Base-by-base conservation (phyloP, 495 filamentous ascomycete genomes). In the Neurospora sp. region DNA sequence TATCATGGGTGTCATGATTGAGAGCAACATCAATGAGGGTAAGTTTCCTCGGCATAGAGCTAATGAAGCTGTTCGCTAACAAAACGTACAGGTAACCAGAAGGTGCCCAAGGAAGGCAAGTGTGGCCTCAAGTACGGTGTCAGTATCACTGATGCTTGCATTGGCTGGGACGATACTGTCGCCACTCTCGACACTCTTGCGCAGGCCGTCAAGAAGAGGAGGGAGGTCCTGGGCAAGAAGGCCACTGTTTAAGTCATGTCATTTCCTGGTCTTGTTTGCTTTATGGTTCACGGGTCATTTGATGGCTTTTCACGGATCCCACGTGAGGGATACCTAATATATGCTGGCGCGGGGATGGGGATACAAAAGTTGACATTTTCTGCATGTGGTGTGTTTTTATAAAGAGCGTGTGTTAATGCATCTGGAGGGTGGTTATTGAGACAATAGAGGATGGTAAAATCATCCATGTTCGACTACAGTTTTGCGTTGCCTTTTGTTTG, bases 1-100 rank as follows among this genome's bases (percentile, higher is more conserved):
- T 35, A 97, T 99, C 77, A 95, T 98, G 89, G 96, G 96, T 76
- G 94, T 98, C 41, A 99, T 99, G 96, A 97, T 99, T 77, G 96
- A 99, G 85, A 96, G 92, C 78, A 90, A 98, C 79, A 96, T 99
- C 82, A 90, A 94, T 79, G 96, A 97, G 83, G 96, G 94, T 91
- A 81, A 71, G 73, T 75, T 31, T 8, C 39, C 8, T n/a, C 14
- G 22, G 16, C 39, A 17, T 6, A 39, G 1, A 65, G 8, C 40
- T 70, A 61, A 48, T 73, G 31, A 72, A 38, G 71, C 40, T 69
- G 40, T 70, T 37, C 70, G 69, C 69, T 71, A 76, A 80, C 74
- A 20, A 4, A 27, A 10, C 10, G 1, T 42, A 8, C 75, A 94
- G 92, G 94, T 73, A 92, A 85, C 82, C 96, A 99, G 82, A 98